Percentiles rank a stretch among this genome's conserved stretches.
Evolutionary conservation across 2,329 filamentous ascomycete species (phyloP).

Genomic region (Thelonectria rubi): DNA sequence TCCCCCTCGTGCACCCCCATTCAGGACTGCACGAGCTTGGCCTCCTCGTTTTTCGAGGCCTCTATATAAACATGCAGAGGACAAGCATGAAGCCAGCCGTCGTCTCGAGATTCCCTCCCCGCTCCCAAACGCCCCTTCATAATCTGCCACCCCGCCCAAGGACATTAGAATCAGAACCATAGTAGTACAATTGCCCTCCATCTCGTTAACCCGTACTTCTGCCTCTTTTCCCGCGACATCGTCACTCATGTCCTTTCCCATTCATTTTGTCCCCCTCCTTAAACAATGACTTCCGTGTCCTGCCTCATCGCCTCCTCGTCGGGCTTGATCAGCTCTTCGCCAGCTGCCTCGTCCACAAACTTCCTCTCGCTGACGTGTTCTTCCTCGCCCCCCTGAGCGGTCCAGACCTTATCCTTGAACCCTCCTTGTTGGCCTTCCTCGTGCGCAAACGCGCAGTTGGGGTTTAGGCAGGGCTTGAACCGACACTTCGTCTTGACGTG

Average conservation of each 20-base stretch:
- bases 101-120: constrained; percentile 11
- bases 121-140: constrained; percentile 43
- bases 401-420: constrained; percentile 93
- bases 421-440: constrained; percentile 87
- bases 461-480: constrained; percentile 90
- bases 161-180: constrained; percentile 41
- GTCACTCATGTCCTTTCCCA: constrained; percentile 30
- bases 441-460: constrained; percentile 89
- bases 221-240: constrained; percentile 18
- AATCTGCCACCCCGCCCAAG: constrained; percentile 40
- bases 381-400: constrained; percentile 60
- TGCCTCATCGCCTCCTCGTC: constrained; percentile 52
- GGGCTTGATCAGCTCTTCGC: constrained; percentile 78
- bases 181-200: constrained; percentile 41
- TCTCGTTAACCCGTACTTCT: constrained; percentile 29
- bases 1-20: constrained; percentile 25
- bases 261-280: constrained; percentile 28
- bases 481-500: constrained; percentile 87
- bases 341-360: constrained; percentile 76
- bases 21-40: constrained; percentile 31
- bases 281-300: constrained; percentile 52
- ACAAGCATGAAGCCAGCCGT: constrained; percentile 17
- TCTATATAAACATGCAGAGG: constrained; percentile 37
- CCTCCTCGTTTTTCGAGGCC: constrained; percentile 32
- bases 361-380: constrained; percentile 87